Evolutionary conservation across 2,329 filamentous ascomycete genomes (phyloP), one percentile per base, ranked within the genome.

Genomic region (Phialemoniopsis sp.): DNA sequence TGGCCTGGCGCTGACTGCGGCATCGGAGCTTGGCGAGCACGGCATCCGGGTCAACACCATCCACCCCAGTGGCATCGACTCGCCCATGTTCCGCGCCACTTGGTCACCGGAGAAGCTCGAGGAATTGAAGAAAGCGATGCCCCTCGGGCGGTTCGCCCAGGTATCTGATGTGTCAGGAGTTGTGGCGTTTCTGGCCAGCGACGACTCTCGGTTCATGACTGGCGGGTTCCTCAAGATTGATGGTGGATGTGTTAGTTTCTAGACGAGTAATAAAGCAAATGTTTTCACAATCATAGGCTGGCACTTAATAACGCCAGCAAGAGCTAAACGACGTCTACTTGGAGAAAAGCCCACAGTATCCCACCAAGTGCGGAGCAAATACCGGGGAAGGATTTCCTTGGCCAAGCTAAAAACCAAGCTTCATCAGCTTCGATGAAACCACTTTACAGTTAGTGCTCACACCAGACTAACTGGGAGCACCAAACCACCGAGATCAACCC

Each of bases 31-130:
- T 4, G 61, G 60, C 8, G 56, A 56, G 26, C 48, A 54, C 37
- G 56, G 56, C 32, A 63, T 64, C 42, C 57, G 62, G 19, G 62
- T 64, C 39, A 65, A 64, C 46, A 64, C 60, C 3, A 59, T 65
- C 13, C 62, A 64, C 43, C 62, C 60, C 5, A 60, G 58, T 34
- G 60, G 59, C 31, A 56, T 65, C 17, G 55, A 62, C 29, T 55
- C 56, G 3, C 56, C 58, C 7, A 56, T 60, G 39, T 63, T 59
- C 39, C 50, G 53, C 29, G 50, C 57, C 28, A 45, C 59, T 4
- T 63, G 59, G 59, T 53, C 40, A n/a, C 41, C 50, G 15, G 57
- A 62, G 38, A 56, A 55, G 40, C 46, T 63, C 21, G 56, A 53
- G 9, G 54, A 57, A 43, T 42, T 63, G 37, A 47, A 54, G 39